Percentiles rank a stretch among this genome's conserved stretches.
Conservation (phyloP, 805 yeast genomes). For the Wickerhamomyces kurtzmanii region DNA sequence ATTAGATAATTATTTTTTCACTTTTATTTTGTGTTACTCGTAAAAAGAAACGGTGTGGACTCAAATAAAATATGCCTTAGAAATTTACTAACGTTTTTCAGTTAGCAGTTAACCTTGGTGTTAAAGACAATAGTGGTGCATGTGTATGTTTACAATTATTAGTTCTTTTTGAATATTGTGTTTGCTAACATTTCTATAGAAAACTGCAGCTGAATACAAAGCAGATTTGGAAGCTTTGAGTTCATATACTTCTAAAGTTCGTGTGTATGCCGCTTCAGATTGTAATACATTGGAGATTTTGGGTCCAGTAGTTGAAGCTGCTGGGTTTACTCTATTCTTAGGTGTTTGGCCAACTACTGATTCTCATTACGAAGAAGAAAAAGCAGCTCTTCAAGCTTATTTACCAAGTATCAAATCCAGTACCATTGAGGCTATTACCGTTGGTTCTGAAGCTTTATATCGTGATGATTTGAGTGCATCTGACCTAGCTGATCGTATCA, state of each 20-base stretch:
- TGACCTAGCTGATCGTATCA: conserved; percentile 60
- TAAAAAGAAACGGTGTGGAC: background rate
- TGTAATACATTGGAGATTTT: conserved; percentile 80
- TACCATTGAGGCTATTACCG: conserved; percentile 69
- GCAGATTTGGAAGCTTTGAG: conserved; percentile 54
- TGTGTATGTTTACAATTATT: too few relatives aligned
- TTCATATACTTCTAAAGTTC: conserved; percentile 53
- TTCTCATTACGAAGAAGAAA: conserved; percentile 65
- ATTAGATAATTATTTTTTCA: conserved; percentile 10
- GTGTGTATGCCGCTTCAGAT: conserved; percentile 89
- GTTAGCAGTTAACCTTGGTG: conserved; percentile 85
- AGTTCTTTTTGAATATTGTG: too few relatives aligned
- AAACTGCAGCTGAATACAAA: conserved; percentile 59
- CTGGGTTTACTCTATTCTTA: conserved; percentile 65
- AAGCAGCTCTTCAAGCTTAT: conserved; percentile 56
- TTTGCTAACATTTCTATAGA: too few relatives aligned
- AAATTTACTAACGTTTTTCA: conserved; percentile 8
- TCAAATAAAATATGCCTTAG: background rate
- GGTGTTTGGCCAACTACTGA: conserved; percentile 96
- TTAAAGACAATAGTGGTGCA: conserved; percentile 58
- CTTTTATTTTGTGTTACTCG: background rate
- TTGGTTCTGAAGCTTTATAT: conserved; percentile 94
- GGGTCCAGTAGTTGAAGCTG: conserved; percentile 79
- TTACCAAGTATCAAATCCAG: conserved; percentile 65
- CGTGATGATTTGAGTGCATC: conserved; percentile 77